Evolutionary conservation across 2,329 filamentous ascomycete genomes (phyloP).

Genomic region (Venturia asperata): DNA sequence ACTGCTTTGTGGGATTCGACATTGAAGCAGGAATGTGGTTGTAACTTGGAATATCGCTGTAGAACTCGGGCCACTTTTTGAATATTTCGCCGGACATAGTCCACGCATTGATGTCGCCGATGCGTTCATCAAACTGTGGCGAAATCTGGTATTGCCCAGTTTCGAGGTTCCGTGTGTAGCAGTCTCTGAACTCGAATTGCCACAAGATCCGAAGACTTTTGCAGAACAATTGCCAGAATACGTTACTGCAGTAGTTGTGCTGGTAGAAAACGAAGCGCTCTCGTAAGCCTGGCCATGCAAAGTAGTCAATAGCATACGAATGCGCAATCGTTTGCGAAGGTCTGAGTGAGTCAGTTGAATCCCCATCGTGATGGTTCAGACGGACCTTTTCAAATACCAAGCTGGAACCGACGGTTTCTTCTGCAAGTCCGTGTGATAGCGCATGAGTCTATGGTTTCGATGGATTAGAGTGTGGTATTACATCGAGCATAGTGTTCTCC

Average conservation of each 20-base stretch:
- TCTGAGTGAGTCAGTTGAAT: constrained; percentile 11
- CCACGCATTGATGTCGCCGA: constrained; percentile 20
- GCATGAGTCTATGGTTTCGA: neutral
- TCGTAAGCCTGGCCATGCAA: constrained; percentile 19
- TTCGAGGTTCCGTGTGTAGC: constrained; percentile 18
- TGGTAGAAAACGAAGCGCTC: constrained; percentile 21
- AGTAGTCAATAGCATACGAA: constrained; percentile 21
- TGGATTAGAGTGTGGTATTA: no score
- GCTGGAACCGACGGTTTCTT: constrained; percentile 14
- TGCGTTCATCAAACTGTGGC: constrained; percentile 15
- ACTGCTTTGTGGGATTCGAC: neutral
- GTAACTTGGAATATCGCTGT: constrained; percentile 19
- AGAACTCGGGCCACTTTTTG: constrained; percentile 20
- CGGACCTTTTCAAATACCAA: constrained; percentile 20
- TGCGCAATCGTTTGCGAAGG: constrained; percentile 20
- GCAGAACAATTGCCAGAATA: constrained; percentile 20
- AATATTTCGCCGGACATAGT: constrained; percentile 19
- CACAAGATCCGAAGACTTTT: constrained; percentile 18
- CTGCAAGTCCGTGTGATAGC: constrained; percentile 9
- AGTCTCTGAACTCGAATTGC: constrained; percentile 21
- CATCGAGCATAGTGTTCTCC: no score
- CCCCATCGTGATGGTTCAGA: neutral
- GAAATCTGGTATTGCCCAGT: constrained; percentile 19
- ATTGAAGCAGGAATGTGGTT: neutral
- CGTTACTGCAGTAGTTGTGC: constrained; percentile 19